Percentiles rank a stretch among this genome's conserved stretches.
Conservation (phyloP, 83 land plant genomes). For the Isoetes engelmannii region DNA sequence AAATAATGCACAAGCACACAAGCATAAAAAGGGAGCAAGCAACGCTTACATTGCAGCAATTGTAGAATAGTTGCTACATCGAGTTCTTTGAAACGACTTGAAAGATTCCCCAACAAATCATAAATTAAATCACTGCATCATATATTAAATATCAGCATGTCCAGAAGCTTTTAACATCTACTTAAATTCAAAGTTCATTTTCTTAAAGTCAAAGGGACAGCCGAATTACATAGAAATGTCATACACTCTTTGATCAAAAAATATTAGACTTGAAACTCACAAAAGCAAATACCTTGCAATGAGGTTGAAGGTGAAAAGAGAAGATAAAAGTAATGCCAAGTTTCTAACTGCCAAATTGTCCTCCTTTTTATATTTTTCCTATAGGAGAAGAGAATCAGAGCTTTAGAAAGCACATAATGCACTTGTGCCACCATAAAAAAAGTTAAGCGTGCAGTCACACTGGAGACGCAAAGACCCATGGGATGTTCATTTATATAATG, state of each 20-base stretch:
- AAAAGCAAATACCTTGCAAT: slow-evolving; percentile 51
- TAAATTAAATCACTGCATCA: slow-evolving; percentile 73
- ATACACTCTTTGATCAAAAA: too few species aligned
- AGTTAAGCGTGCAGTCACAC: background rate
- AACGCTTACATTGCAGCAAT: slow-evolving; percentile 62
- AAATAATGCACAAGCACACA: background rate
- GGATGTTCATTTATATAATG: too few species aligned
- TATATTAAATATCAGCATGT: background rate
- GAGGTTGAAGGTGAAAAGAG: slow-evolving; percentile 68
- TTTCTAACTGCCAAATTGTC: slow-evolving; percentile 76
- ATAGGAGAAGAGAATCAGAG: slow-evolving; percentile 11
- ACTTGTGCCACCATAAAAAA: background rate
- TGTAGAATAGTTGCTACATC: slow-evolving; percentile 89
- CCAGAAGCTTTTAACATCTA: background rate
- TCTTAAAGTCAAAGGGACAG: background rate
- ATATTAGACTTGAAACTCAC: too few species aligned
- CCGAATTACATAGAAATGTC: background rate
- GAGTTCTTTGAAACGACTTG: slow-evolving; percentile 66
- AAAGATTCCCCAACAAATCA: slow-evolving; percentile 64
- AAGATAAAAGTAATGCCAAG: slow-evolving; percentile 58
- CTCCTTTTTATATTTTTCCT: slow-evolving; percentile 69
- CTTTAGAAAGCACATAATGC: background rate
- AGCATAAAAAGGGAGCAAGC: background rate
- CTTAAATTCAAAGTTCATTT: too few species aligned
- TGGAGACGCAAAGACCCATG: too few species aligned